Evolutionary conservation across 495 filamentous ascomycete species (phyloP), one percentile per base, ranked within the genome.

Genomic region (Melanomma pulvis-pyrius): DNA sequence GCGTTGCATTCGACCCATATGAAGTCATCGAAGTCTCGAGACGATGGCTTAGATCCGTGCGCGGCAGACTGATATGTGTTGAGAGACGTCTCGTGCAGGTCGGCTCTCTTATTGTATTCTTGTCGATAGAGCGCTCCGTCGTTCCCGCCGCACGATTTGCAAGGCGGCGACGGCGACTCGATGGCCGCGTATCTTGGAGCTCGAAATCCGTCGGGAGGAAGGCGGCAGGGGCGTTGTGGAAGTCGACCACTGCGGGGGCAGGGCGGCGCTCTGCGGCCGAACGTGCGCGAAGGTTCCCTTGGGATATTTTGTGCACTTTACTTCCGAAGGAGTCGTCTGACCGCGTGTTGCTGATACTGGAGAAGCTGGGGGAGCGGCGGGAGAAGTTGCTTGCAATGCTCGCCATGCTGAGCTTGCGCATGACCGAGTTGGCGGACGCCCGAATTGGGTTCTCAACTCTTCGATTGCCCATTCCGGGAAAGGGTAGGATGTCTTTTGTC

Each of bases 401-500:
- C 53, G 87, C 88, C 53, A 86, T 87, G 73, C 90, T 94, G 22
- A 96, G 81, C 72, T 90, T 92, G 46, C 91, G 84, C 82, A 94
- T 94, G 71, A 96, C 84, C 0, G 89, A 89, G 50, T 87, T 89
- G 1, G 89, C 88, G 3, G 87, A 88, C 8, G 86, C 83, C 47
- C 88, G 83, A 53, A 93, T 83, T 15, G 84, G 78, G 60, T 86
- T 81, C 70, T 86, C 92, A 48, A 86, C 82, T 68, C 84, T 82
- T 41, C 85, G 83, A 53, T 82, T 79, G 21, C 81, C 83, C 85
- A 96, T 96, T 24, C 92, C 91, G n/a, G 92, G 92, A 71, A 88
- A 93, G 11, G 93, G 90, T 47, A 98, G 77, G 1, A 86, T 77
- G 62, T 96, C 92, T 49, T 86, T 85, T 15, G 90, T 96, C 87